Percentiles rank a stretch among this genome's conserved stretches.
Evolutionary conservation across 75 land plant species (phyloP).

Genomic region (Selaginella tamariscina): DNA sequence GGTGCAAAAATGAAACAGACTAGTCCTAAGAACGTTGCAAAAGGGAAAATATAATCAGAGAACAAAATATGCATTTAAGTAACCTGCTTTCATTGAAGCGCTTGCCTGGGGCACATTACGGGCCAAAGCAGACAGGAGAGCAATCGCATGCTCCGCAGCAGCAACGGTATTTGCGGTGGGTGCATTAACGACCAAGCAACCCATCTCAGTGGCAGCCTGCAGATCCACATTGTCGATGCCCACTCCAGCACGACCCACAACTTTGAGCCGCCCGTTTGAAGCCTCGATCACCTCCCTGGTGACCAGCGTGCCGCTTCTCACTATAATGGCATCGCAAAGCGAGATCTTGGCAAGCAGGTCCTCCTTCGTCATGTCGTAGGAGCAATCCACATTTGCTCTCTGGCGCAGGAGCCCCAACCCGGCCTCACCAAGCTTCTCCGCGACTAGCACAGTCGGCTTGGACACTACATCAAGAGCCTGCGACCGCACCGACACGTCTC

Average conservation of each 20-base stretch:
- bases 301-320: not conserved
- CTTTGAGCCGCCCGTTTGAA: constrained; percentile 51
- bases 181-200: constrained; percentile 88
- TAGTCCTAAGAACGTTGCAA: too few species aligned
- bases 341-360: not conserved
- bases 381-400: constrained; percentile 78
- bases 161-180: constrained; percentile 89
- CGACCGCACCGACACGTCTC: constrained; percentile 3
- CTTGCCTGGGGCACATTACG: constrained; percentile 74
- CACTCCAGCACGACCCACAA: constrained; percentile 86
- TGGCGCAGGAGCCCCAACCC: constrained; percentile 50
- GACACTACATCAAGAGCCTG: constrained; percentile 18
- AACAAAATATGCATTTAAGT: not conserved
- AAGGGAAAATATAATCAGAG: not conserved
- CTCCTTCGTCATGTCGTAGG: constrained; percentile 51
- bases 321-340: not conserved
- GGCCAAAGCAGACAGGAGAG: constrained; percentile 64
- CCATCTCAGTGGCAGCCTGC: constrained; percentile 74
- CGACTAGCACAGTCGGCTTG: constrained; percentile 75
- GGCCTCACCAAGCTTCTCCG: constrained; percentile 85
- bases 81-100: constrained; percentile 77
- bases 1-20: not conserved
- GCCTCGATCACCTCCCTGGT: constrained; percentile 31
- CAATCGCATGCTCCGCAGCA: constrained; percentile 89
- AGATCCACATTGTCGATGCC: constrained; percentile 94